Base-by-base conservation (phyloP, 2,329 filamentous ascomycete genomes). In the Calycina herbarum region DNA sequence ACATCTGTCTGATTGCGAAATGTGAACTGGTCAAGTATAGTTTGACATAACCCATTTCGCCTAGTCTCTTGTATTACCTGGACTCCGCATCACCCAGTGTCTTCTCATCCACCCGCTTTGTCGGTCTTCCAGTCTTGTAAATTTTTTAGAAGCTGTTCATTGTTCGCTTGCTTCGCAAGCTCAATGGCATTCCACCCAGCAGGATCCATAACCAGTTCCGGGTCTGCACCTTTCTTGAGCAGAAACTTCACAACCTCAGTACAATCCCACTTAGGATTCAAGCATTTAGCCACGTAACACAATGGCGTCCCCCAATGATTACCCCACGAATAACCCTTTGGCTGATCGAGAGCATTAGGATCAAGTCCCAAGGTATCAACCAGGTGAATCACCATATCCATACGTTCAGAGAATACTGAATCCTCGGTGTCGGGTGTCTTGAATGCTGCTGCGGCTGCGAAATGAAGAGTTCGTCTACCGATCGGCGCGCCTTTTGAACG, bases 291-390 rank as follows among this genome's bases (percentile, higher is more conserved):
- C 5, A 57, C 56, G 20, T 57, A 57, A 57, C 56, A 57, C 6
- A 57, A 17, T 7, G 56, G 56, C 2, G 56, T 57, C n/a, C 56
- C 56, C 56, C 56, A 57, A 11, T 57, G 56, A n/a, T 57, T 57
- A 8, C 56, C 56, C 31, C 27, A 57, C 11, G 17, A 15, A 17
- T 35, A 57, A 29, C 56, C 56, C n/a, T 3, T 17, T 31, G 56
- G 56, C 33, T 57, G 56, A 7, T 57, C 56, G 3, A 33, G 15
- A 3, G 56, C 29, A 31, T 57, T 57, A 1, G 56, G 29, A 20
- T 57, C 56, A 7, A 57, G 11, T 35, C 29, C 56, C 2, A 57
- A 0, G 8, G 7, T 17, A 8, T 57, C 29, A 33, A 57, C 13
- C 3, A 57, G 29, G 17, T 57, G 27, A 17, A 17, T 13, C 2